Evolutionary conservation across 2,329 filamentous ascomycete genomes (phyloP).

Genomic region (Fusarium luffae): DNA sequence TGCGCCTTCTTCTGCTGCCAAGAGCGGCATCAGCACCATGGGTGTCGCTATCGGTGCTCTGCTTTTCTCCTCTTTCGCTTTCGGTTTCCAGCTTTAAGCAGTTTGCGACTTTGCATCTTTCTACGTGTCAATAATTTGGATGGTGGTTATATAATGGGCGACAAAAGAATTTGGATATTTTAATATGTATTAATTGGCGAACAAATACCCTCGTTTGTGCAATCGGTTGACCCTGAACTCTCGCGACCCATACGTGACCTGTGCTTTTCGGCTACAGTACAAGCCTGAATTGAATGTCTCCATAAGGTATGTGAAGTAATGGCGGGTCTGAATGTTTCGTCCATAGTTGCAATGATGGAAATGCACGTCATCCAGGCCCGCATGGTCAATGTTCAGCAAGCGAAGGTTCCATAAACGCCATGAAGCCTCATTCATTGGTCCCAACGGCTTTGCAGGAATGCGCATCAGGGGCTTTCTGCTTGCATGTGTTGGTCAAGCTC

Average conservation of each 20-base stretch:
- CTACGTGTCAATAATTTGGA: conserved; percentile 19
- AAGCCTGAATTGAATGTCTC: background rate
- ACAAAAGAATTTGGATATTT: background rate
- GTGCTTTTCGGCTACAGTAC: background rate
- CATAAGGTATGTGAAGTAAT: background rate
- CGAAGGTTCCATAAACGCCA: background rate
- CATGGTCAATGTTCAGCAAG: conserved; percentile 4
- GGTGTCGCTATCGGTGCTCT: conserved; percentile 52
- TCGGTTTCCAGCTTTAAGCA: conserved; percentile 44
- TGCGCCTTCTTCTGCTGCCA: conserved; percentile 34
- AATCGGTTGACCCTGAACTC: background rate
- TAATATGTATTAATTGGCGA: background rate
- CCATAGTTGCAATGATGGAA: background rate
- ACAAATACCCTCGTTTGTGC: background rate
- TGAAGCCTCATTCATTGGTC: background rate
- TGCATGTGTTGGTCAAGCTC: background rate
- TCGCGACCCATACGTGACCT: background rate
- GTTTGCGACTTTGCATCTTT: background rate
- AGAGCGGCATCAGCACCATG: conserved; percentile 46
- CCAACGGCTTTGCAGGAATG: background rate
- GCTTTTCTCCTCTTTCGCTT: conserved; percentile 50
- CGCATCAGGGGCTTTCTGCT: background rate
- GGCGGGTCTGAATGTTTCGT: background rate
- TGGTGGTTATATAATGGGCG: conserved; percentile 12
- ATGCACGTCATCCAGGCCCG: conserved; percentile 2